Conservation (phyloP, 371 early-diverging fungal genomes). For the Mucor ambiguus region DNA sequence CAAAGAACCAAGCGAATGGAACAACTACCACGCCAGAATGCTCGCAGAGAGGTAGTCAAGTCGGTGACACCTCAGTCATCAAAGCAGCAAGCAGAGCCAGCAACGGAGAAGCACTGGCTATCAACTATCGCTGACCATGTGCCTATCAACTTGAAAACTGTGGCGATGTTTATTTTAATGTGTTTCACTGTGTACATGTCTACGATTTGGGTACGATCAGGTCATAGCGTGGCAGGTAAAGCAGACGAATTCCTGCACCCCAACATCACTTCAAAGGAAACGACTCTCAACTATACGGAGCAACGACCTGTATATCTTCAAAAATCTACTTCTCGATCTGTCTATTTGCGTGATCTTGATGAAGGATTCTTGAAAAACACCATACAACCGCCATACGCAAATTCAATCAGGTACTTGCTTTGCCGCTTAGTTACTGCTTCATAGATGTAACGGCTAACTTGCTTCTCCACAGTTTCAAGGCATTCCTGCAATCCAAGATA, state of each 20-base stretch:
- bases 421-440: too few relatives aligned
- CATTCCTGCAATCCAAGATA: background rate
- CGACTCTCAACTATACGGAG: background rate
- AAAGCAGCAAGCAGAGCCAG: background rate
- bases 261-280: background rate
- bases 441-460: too few relatives aligned
- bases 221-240: background rate
- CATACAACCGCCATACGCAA: slow-evolving; percentile 22
- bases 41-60: background rate
- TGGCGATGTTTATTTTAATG: background rate
- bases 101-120: background rate
- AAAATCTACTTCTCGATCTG: slow-evolving; percentile 26
- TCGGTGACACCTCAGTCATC: background rate
- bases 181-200: background rate
- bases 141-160: background rate
- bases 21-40: background rate
- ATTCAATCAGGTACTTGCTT: slow-evolving; percentile 27
- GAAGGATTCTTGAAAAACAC: slow-evolving; percentile 30
- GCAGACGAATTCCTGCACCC: background rate
- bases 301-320: background rate
- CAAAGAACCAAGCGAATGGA: background rate
- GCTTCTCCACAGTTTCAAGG: background rate
- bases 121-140: background rate
- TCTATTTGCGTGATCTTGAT: slow-evolving; percentile 52
- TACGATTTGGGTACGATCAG: background rate